Evolutionary conservation across 352 stramenopile species (phyloP).

Genomic region (Plasmopara halstedii): DNA sequence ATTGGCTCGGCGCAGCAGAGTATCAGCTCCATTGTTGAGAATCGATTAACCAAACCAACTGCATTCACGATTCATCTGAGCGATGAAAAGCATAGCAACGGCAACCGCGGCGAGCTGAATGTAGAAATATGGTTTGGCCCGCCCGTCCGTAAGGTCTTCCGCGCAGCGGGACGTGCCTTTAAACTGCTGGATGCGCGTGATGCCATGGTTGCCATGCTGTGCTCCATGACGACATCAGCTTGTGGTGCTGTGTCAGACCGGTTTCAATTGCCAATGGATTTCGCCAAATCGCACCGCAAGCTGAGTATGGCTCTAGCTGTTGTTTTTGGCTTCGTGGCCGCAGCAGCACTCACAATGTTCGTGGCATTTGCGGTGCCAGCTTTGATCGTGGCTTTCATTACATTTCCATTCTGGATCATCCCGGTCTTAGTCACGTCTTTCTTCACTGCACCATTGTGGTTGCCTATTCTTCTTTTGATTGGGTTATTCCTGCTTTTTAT

Average conservation of each 20-base stretch:
- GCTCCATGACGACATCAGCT: conserved; percentile 26
- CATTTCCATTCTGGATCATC: conserved; percentile 81
- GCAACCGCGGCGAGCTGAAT: conserved; percentile 50
- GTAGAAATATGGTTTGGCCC: conserved; percentile 71
- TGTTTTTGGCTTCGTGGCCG: conserved; percentile 41
- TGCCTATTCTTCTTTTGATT: conserved; percentile 56
- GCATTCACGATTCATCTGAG: conserved; percentile 48
- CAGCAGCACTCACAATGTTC: conserved; percentile 48
- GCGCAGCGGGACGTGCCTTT: conserved; percentile 52
- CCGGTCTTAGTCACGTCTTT: conserved; percentile 66
- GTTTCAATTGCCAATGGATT: conserved; percentile 47
- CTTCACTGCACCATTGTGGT: conserved; percentile 75
- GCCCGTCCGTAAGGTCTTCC: conserved; percentile 70
- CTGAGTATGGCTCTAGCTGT: conserved; percentile 51
- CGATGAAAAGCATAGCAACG: conserved; percentile 26
- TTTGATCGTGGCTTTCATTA: conserved; percentile 60
- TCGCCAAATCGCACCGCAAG: conserved; percentile 70
- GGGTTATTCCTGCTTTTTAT: conserved; percentile 60
- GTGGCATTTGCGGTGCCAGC: conserved; percentile 64
- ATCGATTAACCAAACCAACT: conserved; percentile 22
- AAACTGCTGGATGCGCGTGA: conserved; percentile 75
- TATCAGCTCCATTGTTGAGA: conserved; percentile 31
- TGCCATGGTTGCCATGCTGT: conserved; percentile 47
- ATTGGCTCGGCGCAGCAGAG: conserved; percentile 66
- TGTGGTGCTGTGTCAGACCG: conserved; percentile 33